A percentile compares a stretch with the other conserved stretches of the same genome.
Evolutionary conservation across 2,329 filamentous ascomycete species (phyloP).

Genomic region (Decorospora gaudefroyi): DNA sequence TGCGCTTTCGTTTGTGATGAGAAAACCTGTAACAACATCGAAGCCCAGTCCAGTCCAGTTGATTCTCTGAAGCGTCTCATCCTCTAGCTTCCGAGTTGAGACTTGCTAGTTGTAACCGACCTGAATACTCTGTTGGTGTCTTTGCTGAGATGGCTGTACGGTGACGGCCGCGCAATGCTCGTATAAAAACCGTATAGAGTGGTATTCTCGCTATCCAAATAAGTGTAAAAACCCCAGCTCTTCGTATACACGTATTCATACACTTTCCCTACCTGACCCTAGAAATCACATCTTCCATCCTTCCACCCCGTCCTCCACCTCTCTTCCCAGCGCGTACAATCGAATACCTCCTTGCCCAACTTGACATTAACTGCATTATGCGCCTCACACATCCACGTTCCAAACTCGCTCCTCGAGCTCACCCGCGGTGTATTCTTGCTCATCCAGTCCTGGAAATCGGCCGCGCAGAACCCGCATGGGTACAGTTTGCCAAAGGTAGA

Average conservation of each 20-base stretch:
- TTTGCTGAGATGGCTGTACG: constrained; percentile 1
- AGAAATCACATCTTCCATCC: constrained; percentile 67
- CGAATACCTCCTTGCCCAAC: constrained; percentile 86
- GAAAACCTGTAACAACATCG: background rate
- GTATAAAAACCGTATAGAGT: constrained; percentile 11
- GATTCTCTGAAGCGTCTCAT: background rate
- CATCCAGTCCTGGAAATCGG: constrained; percentile 87
- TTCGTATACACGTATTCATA: constrained; percentile 12
- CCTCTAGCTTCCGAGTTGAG: too few species aligned
- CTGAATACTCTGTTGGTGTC: too few species aligned
- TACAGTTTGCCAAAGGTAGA: constrained; percentile 82
- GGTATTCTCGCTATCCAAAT: constrained; percentile 12
- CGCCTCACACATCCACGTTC: constrained; percentile 80
- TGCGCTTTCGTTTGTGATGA: background rate
- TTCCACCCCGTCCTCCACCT: constrained; percentile 90
- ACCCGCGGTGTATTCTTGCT: constrained; percentile 68
- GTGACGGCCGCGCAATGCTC: constrained; percentile 19
- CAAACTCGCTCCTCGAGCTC: constrained; percentile 68
- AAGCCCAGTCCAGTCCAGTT: constrained; percentile 8
- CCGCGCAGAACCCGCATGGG: constrained; percentile 93
- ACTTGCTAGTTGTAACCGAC: too few species aligned
- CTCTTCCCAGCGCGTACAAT: constrained; percentile 90
- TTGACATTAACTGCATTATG: constrained; percentile 89
- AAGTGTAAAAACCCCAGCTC: background rate
- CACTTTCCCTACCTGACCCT: constrained; percentile 1